Percentiles rank a stretch among this genome's conserved stretches.
Conservation (phyloP, 331 rosid genomes). For the Pyracantha coccinea region DNA sequence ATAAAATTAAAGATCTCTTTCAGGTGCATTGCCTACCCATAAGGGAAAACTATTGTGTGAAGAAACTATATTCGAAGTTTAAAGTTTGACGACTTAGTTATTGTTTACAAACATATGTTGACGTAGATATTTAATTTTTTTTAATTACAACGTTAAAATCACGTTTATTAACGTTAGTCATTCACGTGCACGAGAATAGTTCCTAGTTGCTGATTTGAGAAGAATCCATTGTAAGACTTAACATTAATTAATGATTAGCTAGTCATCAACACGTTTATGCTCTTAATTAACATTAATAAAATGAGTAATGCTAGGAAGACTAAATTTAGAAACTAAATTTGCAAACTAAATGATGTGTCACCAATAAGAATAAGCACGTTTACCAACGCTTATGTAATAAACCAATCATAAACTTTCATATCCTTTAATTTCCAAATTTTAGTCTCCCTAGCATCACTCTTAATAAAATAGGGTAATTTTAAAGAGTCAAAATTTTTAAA, state of each 20-base stretch:
- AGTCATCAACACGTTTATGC: background rate
- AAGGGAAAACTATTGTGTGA: background rate
- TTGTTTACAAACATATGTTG: background rate
- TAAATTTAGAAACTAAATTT: too few species aligned
- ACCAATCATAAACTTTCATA: too few species aligned
- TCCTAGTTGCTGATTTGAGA: background rate
- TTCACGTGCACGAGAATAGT: background rate
- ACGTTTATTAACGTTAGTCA: background rate
- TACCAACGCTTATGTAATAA: too few species aligned
- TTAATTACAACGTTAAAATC: background rate
- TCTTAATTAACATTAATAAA: background rate
- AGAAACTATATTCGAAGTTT: background rate
- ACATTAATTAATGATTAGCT: background rate
- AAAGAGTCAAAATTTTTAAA: too few species aligned
- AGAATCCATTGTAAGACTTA: background rate
- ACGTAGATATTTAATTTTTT: background rate
- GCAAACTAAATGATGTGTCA: too few species aligned
- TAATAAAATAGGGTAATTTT: too few species aligned
- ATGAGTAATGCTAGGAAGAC: too few species aligned
- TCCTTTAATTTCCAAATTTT: too few species aligned
- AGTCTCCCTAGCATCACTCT: too few species aligned
- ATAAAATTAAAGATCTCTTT: background rate
- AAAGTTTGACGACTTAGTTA: background rate
- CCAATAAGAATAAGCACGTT: too few species aligned
- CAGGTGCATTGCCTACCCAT: background rate